Evolutionary conservation across 371 early-diverging fungal species (phyloP).

Genomic region (Gilbertella persicaria): DNA sequence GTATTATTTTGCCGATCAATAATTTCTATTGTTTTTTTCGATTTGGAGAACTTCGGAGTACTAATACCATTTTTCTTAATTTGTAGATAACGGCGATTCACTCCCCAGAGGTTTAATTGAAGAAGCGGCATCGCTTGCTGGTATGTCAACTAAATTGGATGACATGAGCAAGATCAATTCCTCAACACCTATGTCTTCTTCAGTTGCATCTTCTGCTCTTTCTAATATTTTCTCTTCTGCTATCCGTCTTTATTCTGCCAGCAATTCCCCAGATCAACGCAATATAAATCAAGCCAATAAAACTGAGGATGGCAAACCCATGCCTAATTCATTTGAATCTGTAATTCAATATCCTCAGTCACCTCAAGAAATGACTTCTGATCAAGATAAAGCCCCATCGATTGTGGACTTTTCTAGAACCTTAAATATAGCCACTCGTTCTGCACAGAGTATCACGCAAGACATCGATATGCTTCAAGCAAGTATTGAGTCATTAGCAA

Average conservation of each 20-base stretch:
- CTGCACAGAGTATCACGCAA: constrained; percentile 31
- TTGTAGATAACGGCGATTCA: constrained; percentile 13
- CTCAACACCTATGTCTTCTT: constrained; percentile 5
- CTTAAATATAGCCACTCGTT: constrained; percentile 25
- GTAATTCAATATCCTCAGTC: neutral
- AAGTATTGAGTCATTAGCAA: constrained; percentile 33
- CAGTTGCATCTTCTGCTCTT: constrained; percentile 11
- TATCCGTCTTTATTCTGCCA: constrained; percentile 13
- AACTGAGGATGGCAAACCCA: neutral
- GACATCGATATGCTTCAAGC: constrained; percentile 33
- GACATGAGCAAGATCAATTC: constrained; percentile 1
- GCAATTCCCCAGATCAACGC: neutral
- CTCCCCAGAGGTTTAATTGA: constrained; percentile 36
- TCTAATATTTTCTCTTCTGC: constrained; percentile 23
- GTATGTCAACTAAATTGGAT: constrained; percentile 19
- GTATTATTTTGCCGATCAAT: neutral
- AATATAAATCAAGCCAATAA: neutral
- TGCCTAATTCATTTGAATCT: neutral
- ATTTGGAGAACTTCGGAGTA: neutral
- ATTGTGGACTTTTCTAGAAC: constrained; percentile 4
- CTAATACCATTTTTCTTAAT: constrained; percentile 1
- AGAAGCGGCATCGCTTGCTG: constrained; percentile 38
- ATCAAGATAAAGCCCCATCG: neutral
- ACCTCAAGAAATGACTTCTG: neutral
- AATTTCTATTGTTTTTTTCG: neutral